A percentile compares a stretch with the other conserved stretches of the same genome.
phyloP scores from a whole-genome alignment of 495 filamentous ascomycete genomes.

The Neurospora sp. region DNA sequence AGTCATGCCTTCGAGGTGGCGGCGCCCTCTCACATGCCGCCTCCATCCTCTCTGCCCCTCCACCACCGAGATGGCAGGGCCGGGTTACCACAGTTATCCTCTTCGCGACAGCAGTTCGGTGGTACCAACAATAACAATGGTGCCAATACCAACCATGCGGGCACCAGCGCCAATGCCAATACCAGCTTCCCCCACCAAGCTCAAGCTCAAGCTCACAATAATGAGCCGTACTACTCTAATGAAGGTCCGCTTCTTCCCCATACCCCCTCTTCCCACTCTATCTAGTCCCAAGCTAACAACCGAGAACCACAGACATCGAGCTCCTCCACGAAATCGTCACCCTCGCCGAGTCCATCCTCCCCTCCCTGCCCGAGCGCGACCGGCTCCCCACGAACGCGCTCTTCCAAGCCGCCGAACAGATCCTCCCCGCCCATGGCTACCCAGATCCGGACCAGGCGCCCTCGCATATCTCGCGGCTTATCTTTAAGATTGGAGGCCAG shows the following conservation, averaged over 20 bases:
- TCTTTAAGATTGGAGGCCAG: slow-evolving; percentile 67
- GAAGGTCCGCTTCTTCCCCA: slow-evolving; percentile 43
- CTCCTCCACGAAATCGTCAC: slow-evolving; percentile 68
- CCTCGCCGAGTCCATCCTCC: slow-evolving; percentile 51
- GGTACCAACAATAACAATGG: too few species aligned
- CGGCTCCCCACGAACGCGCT: slow-evolving; percentile 65
- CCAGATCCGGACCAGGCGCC: slow-evolving; percentile 54
- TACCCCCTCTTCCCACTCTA: too few species aligned
- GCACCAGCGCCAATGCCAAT: slow-evolving; percentile 24
- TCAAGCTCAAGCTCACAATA: not conserved
- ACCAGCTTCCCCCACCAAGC: not conserved
- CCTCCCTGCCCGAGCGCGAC: slow-evolving; percentile 46
- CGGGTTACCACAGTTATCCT: slow-evolving; percentile 28
- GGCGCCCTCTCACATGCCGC: slow-evolving; percentile 20
- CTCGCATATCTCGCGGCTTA: slow-evolving; percentile 61
- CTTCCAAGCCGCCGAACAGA: slow-evolving; percentile 67
- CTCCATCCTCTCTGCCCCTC: slow-evolving; percentile 22
- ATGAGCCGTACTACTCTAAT: slow-evolving; percentile 43
- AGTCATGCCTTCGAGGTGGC: slow-evolving; percentile 25
- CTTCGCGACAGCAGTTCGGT: not conserved
- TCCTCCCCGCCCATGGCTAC: slow-evolving; percentile 55
- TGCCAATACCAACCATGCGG: slow-evolving; percentile 8
- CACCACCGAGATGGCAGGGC: slow-evolving; percentile 27
- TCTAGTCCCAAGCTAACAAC: slow-evolving; percentile 5
- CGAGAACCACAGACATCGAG: slow-evolving; percentile 51